Conservation (phyloP, 2,329 filamentous ascomycete genomes). For the Podosphaera xanthii region DNA sequence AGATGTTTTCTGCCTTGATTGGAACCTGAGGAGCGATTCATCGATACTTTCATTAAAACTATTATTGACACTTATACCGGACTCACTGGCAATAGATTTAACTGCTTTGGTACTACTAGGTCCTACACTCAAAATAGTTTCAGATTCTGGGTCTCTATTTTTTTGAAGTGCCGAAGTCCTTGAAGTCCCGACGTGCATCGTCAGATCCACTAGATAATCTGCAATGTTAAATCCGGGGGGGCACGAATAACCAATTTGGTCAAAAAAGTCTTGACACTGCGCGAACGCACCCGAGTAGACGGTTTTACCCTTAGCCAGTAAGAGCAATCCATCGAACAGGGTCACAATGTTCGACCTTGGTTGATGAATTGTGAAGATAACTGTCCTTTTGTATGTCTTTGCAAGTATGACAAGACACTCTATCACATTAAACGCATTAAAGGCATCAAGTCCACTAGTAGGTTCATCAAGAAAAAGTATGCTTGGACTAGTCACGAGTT, state of each 20-base stretch:
- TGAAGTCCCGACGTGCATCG: constrained; percentile 68
- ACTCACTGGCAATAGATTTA: constrained; percentile 74
- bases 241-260: constrained; percentile 74
- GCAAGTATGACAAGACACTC: constrained; percentile 88
- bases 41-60: constrained; percentile 30
- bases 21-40: constrained; percentile 40
- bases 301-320: constrained; percentile 68
- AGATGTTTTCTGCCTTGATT: constrained; percentile 51
- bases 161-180: constrained; percentile 30
- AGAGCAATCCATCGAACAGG: constrained; percentile 79
- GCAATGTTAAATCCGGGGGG: constrained; percentile 97
- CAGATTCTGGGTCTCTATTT: constrained; percentile 35
- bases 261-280: constrained; percentile 80
- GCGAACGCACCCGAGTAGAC: constrained; percentile 86
- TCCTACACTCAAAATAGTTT: constrained; percentile 44
- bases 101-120: constrained; percentile 73
- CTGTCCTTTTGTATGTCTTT: constrained; percentile 89
- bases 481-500: constrained; percentile 88
- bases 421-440: constrained; percentile 93
- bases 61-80: constrained; percentile 50
- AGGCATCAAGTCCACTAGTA: constrained; percentile 86
- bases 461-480: constrained; percentile 95
- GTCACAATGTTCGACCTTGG: constrained; percentile 96
- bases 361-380: constrained; percentile 96
- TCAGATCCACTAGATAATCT: constrained; percentile 89